Percentiles rank a stretch among this genome's conserved stretches.
These are phyloP conservation scores for Somion occarium DNA, from an alignment of 1,284 basidiomycete genomes.

Conservation along the genomic window DNA sequence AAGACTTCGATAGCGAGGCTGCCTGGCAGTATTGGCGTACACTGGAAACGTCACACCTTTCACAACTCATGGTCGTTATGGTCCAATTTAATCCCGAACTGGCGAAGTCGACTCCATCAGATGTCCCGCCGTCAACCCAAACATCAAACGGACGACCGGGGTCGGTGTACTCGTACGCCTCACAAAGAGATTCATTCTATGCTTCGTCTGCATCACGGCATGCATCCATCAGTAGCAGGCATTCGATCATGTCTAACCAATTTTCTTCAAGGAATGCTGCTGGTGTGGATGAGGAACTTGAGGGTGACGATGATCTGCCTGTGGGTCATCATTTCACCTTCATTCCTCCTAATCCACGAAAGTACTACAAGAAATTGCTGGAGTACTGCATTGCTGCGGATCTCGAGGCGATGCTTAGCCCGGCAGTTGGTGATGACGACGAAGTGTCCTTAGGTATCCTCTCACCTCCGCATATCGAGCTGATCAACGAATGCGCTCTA, in stretches of 20 bases:
- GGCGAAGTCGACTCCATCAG: slow-evolving; percentile 69
- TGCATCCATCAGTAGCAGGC: slow-evolving; percentile 60
- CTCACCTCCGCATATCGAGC: slow-evolving; percentile 74
- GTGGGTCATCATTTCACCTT: slow-evolving; percentile 78
- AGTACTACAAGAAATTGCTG: slow-evolving; percentile 81
- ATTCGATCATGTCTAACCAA: slow-evolving; percentile 38
- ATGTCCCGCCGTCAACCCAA: slow-evolving; percentile 39
- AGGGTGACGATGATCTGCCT: slow-evolving; percentile 64
- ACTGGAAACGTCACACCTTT: slow-evolving; percentile 80
- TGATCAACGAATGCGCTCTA: slow-evolving; percentile 84
- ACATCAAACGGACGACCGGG: slow-evolving; percentile 45
- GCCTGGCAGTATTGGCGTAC: slow-evolving; percentile 85
- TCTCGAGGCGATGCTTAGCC: slow-evolving; percentile 83
- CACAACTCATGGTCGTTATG: slow-evolving; percentile 87
- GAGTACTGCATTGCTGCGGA: slow-evolving; percentile 84
- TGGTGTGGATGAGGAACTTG: slow-evolving; percentile 36
- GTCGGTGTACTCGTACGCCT: slow-evolving; percentile 26
- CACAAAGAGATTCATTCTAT: slow-evolving; percentile 26
- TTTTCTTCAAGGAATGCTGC: slow-evolving; percentile 34
- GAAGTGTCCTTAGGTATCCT: slow-evolving; percentile 95
- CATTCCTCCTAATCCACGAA: slow-evolving; percentile 86
- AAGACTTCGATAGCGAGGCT: slow-evolving; percentile 80
- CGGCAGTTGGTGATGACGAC: slow-evolving; percentile 88
- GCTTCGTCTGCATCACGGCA: slow-evolving; percentile 37
- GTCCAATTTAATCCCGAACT: slow-evolving; percentile 85